Evolutionary conservation across 345 rosid species (phyloP).

Genomic region (Arabidopsis suecica): DNA sequence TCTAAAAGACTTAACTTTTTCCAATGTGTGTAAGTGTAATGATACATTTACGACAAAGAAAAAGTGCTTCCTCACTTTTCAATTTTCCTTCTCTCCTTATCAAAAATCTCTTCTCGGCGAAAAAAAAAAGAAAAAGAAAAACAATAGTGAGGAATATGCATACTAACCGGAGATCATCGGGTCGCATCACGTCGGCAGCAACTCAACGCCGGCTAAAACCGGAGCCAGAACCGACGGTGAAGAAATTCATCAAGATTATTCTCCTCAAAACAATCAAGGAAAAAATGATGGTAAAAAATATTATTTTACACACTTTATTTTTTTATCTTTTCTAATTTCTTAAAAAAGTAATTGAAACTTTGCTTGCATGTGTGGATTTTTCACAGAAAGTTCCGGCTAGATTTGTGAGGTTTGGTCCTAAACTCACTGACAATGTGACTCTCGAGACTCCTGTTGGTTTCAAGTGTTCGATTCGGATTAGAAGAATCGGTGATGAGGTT

Average conservation of each 20-base stretch:
- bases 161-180: conserved; percentile 17
- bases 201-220: conserved; percentile 12
- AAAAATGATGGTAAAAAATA: conserved; percentile 35
- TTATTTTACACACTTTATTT: too few relatives aligned
- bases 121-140: conserved; percentile 1
- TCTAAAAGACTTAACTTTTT: conserved; percentile 8
- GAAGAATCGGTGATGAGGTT: conserved; percentile 27
- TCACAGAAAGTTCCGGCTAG: conserved; percentile 27
- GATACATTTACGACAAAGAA: neutral
- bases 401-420: conserved; percentile 44
- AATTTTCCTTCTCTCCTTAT: neutral
- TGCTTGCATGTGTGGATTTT: conserved; percentile 36
- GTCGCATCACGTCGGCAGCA: conserved; percentile 7
- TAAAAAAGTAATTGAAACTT: neutral
- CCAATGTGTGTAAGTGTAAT: neutral
- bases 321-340: neutral
- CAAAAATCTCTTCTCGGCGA: neutral
- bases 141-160: neutral
- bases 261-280: neutral
- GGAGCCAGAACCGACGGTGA: conserved; percentile 18
- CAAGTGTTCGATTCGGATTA: conserved; percentile 26
- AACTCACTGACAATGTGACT: conserved; percentile 29
- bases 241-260: conserved; percentile 26
- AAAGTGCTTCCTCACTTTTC: neutral
- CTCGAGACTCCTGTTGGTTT: conserved; percentile 34